Evolutionary conservation across 2,329 filamentous ascomycete species (phyloP).

Genomic region (Fusarium veterinarium): DNA sequence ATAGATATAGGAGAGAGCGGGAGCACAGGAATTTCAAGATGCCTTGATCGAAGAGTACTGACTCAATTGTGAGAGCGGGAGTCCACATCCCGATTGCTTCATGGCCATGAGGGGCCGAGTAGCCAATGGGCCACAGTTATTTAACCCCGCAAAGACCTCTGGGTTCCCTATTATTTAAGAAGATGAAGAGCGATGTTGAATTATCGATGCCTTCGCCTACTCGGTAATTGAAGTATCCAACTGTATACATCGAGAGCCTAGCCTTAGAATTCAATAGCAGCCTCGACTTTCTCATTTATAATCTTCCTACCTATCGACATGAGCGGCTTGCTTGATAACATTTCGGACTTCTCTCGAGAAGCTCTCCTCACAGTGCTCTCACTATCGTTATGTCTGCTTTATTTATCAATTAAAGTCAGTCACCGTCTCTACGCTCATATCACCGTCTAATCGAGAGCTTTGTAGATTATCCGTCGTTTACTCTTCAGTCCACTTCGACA

Average conservation of each 20-base stretch:
- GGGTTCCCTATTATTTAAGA: background rate
- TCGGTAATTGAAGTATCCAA: too few relatives aligned
- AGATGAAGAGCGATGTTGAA: background rate
- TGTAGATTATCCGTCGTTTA: background rate
- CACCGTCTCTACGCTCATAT: rapidly evolving
- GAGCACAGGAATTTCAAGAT: rapidly evolving
- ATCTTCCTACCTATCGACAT: background rate
- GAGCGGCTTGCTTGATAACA: background rate
- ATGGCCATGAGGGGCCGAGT: background rate
- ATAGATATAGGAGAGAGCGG: too few relatives aligned
- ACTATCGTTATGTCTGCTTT: background rate
- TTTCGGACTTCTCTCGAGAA: background rate
- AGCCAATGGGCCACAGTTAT: rapidly evolving
- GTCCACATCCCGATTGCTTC: background rate
- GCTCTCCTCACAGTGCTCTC: background rate
- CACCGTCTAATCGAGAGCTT: rapidly evolving
- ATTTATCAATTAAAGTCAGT: background rate
- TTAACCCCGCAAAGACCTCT: background rate
- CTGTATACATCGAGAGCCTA: background rate
- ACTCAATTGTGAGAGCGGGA: too few relatives aligned
- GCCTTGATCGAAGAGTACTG: too few relatives aligned
- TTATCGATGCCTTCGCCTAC: too few relatives aligned
- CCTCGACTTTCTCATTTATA: rapidly evolving
- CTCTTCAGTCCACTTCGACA: background rate
- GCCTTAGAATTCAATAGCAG: too few relatives aligned